phyloP scores from a whole-genome alignment of 192 early-diverging fungal genomes.

The Cladochytrium replicatum region DNA sequence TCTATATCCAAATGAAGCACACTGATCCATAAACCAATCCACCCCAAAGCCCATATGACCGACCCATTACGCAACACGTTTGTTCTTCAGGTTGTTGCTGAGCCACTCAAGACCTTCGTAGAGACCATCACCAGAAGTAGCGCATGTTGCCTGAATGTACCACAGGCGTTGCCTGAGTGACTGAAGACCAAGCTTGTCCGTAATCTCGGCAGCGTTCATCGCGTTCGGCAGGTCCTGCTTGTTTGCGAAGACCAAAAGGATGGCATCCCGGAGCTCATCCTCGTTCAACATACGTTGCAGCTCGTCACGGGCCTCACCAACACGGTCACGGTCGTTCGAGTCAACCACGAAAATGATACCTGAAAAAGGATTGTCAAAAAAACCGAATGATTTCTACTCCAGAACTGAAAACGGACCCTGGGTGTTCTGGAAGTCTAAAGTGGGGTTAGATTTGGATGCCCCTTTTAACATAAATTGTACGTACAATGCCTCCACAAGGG shows the following conservation, averaged over 20 bases:
- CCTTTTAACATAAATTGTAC: too few species aligned
- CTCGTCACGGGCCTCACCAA: constrained; percentile 88
- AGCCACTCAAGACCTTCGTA: constrained; percentile 98
- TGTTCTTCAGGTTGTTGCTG: too few species aligned
- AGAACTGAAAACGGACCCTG: constrained; percentile 53
- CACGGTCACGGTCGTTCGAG: constrained; percentile 91
- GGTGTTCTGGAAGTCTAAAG: constrained; percentile 94
- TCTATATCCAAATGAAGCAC: too few species aligned
- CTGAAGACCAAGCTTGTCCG: constrained; percentile 84
- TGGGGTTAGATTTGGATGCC: too few species aligned
- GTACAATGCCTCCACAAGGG: constrained; percentile 96
- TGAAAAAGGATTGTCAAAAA: too few species aligned
- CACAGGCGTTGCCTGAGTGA: constrained; percentile 72
- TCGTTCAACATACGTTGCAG: constrained; percentile 91
- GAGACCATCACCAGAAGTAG: constrained; percentile 88
- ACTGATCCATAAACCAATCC: too few species aligned
- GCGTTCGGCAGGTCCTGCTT: constrained; percentile 98
- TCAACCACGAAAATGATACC: constrained; percentile 94
- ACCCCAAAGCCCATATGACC: too few species aligned
- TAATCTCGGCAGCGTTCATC: constrained; percentile 88
- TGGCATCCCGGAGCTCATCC: constrained; percentile 85
- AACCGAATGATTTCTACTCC: too few species aligned
- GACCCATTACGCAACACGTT: too few species aligned
- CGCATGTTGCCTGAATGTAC: constrained; percentile 92
- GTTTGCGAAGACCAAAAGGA: constrained; percentile 93